phyloP scores from a whole-genome alignment of 768 basidiomycete species.

The Cystobasidium ongulense region DNA sequence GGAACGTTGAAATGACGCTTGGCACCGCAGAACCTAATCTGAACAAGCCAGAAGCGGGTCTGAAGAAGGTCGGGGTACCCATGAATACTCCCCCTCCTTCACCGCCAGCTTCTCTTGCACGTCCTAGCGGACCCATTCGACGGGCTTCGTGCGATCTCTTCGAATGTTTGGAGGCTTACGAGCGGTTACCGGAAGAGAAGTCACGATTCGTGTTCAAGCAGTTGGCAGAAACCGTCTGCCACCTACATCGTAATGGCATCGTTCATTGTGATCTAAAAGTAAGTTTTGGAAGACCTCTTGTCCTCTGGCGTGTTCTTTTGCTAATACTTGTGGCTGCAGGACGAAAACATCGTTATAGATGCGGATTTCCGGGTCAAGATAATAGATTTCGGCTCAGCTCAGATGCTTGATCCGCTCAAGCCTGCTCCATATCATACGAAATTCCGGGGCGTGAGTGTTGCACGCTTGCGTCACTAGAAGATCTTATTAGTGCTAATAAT shows the following conservation, averaged over 20 bases:
- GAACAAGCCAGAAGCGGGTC: neutral
- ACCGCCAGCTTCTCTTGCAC: neutral
- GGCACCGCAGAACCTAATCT: neutral
- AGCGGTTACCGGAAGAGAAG: slow-evolving; percentile 65
- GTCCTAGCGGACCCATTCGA: slow-evolving; percentile 51
- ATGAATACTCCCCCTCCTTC: slow-evolving; percentile 17
- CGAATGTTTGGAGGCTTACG: slow-evolving; percentile 86
- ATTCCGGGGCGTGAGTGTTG: slow-evolving; percentile 50
- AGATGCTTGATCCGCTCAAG: slow-evolving; percentile 58
- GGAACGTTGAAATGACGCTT: slow-evolving; percentile 48
- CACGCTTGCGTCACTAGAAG: slow-evolving; percentile 37
- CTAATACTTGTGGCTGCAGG: slow-evolving; percentile 41
- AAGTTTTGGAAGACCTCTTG: no score
- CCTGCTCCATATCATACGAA: slow-evolving; percentile 62
- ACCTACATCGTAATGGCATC: slow-evolving; percentile 52
- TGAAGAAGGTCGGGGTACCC: neutral
- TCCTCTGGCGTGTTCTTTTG: no score
- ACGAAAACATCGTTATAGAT: slow-evolving; percentile 50
- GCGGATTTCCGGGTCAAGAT: slow-evolving; percentile 72
- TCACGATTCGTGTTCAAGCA: slow-evolving; percentile 78
- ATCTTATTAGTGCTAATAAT: neutral
- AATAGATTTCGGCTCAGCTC: slow-evolving; percentile 90
- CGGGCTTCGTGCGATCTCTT: slow-evolving; percentile 85
- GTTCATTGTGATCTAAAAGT: slow-evolving; percentile 42
- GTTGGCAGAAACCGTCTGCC: slow-evolving; percentile 72